Evolutionary conservation across 176 grass and related monocot genomes (phyloP).

Genomic region (Microstegium vimineum): DNA sequence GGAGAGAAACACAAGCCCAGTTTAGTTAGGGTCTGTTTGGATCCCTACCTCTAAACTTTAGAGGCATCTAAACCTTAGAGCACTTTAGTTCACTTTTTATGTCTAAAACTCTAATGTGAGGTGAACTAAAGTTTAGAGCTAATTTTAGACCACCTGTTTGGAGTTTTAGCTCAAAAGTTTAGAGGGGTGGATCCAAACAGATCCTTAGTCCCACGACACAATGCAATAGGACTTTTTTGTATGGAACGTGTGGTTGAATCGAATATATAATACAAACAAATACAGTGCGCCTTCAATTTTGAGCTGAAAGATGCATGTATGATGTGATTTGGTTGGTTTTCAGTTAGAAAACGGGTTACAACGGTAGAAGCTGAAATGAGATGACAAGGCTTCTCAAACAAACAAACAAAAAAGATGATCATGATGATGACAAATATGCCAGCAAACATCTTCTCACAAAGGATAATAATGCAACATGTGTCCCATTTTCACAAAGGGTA

Average conservation of each 20-base stretch:
- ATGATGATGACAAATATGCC: not conserved
- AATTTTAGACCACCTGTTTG: no score
- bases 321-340: not conserved
- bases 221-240: not conserved
- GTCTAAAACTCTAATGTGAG: no score
- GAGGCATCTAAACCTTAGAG: no score
- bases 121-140: no score
- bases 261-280: not conserved
- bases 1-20: not conserved
- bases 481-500: not conserved
- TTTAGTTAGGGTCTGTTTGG: no score
- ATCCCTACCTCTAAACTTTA: no score
- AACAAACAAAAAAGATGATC: no score
- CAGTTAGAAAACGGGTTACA: not conserved
- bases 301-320: not conserved
- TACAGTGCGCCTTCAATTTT: not conserved
- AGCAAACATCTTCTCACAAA: not conserved
- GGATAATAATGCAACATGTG: no score
- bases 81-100: no score
- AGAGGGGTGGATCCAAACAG: no score
- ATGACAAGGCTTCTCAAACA: not conserved
- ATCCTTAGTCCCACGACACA: not conserved
- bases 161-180: no score
- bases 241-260: not conserved
- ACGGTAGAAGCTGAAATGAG: not conserved